Evolutionary conservation across 2,329 filamentous ascomycete species (phyloP), one percentile per base, ranked within the genome.

Genomic region (Ophiostoma angusticollis): DNA sequence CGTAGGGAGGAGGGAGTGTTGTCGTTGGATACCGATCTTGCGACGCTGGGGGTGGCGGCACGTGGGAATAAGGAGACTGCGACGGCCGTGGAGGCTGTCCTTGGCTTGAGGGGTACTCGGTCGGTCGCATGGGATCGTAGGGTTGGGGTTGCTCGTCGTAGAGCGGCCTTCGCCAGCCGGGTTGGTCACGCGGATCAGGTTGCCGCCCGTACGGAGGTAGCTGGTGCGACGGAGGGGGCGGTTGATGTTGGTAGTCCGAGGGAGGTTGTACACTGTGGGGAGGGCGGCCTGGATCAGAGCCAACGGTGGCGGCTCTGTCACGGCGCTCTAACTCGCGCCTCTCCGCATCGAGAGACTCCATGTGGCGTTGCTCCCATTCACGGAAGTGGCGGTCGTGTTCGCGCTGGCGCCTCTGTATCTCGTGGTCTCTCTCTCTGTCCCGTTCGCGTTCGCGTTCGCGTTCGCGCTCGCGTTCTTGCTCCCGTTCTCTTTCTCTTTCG

Each of bases 121-220:
- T 29, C 3, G 40, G 25, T 6, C 35, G 37, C 4, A 16, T 60
- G 56, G 36, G 65, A 16, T 66, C 62, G 41, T 67, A 68, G 13
- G 30, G 37, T 0, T 58, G 56, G 3, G 63, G 54, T 6, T 58
- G 50, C 12, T 61, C 61, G 14, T 69, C 65, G 35, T 62, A 68
- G 17, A 58, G 54, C 23, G 59, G 56, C 9, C 54, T 50, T 24
- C 50, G 52, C 60, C 64, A 65, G 16, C 51, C 46, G 22, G 42
- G 46, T 14, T 51, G 54, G 16, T 69, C 65, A 42, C 62, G 57
- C 8, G 50, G 50, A 36, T 68, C 64, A 5, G 61, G 56, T 14
- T 57, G 63, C 8, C 60, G 59, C 16, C 58, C 59, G 45, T 70
- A 72, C 9, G 61, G 58, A 17, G 64, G 52, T 4, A 53, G 52